Evolutionary conservation across 73 alveolate species (phyloP), one percentile per base, ranked within the genome.

Genomic region (Durusdinium trenchii): DNA sequence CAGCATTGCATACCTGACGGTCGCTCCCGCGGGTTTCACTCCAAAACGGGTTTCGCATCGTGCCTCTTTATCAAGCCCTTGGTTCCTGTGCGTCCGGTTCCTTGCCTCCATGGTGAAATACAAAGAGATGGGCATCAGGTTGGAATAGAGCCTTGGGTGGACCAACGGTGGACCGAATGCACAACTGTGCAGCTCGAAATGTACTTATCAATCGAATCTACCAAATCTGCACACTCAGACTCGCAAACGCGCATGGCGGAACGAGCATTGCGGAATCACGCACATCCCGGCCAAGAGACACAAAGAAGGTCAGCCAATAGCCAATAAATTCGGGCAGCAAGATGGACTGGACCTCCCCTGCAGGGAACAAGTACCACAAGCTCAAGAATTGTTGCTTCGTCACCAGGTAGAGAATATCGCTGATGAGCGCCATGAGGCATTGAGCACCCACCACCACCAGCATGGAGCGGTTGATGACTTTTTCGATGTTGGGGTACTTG

Each of bases 61-160:
- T 20, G 9, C 28, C 64, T 20, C 64, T 9, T 12, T 9, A 20
- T 54, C 64, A 9, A 54, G 20, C 28, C 28, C 64, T 54, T 20
- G 9, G 51, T 38, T 18, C n/a, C 51, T 73, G 36, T 16, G 46
- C n/a, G 12, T 28, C 46, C 82, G 46, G 9, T 6, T 20, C 50
- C 47, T 38, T 40, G 95, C 95, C 96, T 99, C 99, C 98, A 99
- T 95, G 94, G 99, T 99, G 36, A 99, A 99, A 78, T 99, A 99
- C 84, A 99, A 90, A n/a, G 99, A 99, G 82, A 99, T 99, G 60
- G 99, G 99, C 79, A 99, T 99, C 99, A 99, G 89, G 94, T 99
- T 99, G 81, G 99, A 85, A 94, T 99, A 99, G 60, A 98, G 93
- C 79, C 99, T 99, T 6, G 46, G 46, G 4, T n/a, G n/a, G n/a